Evolutionary conservation across 192 early-diverging fungal species (phyloP).

Genomic region (Chytriomyces hyalinus): DNA sequence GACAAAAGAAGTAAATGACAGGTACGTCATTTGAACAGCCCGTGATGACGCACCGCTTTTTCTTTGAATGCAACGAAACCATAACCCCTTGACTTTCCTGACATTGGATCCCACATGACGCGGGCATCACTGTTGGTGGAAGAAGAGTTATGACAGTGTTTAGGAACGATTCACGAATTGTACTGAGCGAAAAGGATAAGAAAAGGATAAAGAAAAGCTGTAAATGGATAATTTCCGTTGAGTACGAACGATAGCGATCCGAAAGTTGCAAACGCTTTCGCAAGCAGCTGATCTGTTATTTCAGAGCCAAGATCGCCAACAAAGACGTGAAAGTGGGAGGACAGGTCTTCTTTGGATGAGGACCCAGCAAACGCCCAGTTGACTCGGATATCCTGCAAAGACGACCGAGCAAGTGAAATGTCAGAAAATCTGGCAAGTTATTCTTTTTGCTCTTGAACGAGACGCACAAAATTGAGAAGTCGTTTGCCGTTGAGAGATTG

Average conservation of each 20-base stretch:
- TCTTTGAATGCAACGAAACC: conserved; percentile 93
- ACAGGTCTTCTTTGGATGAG: conserved; percentile 69
- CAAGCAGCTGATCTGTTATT: conserved; percentile 80
- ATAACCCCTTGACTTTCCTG: conserved; percentile 90
- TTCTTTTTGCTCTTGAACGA: not conserved
- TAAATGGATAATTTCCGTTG: no score
- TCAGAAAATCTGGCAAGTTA: not conserved
- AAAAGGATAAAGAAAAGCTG: not conserved
- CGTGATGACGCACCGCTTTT: conserved; percentile 49
- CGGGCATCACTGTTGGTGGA: conserved; percentile 72
- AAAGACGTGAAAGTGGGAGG: conserved; percentile 85
- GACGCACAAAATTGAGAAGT: conserved; percentile 62
- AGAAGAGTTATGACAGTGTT: not conserved
- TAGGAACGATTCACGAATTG: not conserved
- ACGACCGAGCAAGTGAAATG: not conserved
- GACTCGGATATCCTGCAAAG: conserved; percentile 65
- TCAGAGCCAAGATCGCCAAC: conserved; percentile 93
- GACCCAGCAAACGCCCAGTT: conserved; percentile 66
- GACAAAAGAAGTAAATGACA: not conserved
- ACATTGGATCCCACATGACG: conserved; percentile 90
- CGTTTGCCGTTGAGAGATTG: conserved; percentile 74
- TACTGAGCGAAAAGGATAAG: not conserved
- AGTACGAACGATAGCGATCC: conserved; percentile 74
- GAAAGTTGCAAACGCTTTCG: conserved; percentile 77
- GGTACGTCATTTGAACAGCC: conserved; percentile 6